phyloP scores from a whole-genome alignment of 2,329 filamentous ascomycete species.

The Botrytis porri region DNA sequence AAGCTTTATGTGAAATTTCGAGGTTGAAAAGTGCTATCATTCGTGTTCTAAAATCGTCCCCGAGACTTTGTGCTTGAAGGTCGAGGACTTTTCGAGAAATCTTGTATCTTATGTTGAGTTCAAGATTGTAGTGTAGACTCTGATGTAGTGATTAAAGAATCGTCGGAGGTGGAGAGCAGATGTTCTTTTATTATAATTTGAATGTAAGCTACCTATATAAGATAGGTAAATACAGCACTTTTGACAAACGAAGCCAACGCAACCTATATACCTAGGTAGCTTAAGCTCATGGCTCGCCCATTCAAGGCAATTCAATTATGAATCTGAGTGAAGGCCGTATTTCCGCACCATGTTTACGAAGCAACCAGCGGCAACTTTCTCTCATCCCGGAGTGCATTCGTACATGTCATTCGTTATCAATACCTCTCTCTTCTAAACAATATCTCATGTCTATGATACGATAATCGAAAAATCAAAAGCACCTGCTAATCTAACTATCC shows the following conservation, averaged over 20 bases:
- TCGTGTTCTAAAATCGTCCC: not conserved
- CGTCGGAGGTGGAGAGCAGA: too few species aligned
- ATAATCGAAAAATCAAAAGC: not conserved
- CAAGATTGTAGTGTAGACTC: too few species aligned
- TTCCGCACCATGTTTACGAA: not conserved
- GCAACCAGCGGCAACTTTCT: not conserved
- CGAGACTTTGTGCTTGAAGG: too few species aligned
- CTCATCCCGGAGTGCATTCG: not conserved
- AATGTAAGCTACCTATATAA: not conserved
- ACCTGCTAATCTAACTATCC: not conserved
- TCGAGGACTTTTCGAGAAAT: too few species aligned
- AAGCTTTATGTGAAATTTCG: not conserved
- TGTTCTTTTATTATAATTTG: not conserved
- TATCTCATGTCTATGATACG: not conserved
- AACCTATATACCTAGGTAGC: too few species aligned
- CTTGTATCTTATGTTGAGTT: too few species aligned
- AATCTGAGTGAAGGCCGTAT: not conserved
- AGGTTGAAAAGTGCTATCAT: not conserved
- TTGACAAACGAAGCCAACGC: not conserved
- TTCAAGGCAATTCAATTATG: not conserved
- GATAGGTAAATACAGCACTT: not conserved
- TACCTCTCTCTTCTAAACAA: not conserved
- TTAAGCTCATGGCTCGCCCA: not conserved
- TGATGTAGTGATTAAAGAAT: too few species aligned
- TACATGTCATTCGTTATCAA: not conserved